Conservation (phyloP, 2,329 filamentous ascomycete genomes). For the Fusarium sp. region DNA sequence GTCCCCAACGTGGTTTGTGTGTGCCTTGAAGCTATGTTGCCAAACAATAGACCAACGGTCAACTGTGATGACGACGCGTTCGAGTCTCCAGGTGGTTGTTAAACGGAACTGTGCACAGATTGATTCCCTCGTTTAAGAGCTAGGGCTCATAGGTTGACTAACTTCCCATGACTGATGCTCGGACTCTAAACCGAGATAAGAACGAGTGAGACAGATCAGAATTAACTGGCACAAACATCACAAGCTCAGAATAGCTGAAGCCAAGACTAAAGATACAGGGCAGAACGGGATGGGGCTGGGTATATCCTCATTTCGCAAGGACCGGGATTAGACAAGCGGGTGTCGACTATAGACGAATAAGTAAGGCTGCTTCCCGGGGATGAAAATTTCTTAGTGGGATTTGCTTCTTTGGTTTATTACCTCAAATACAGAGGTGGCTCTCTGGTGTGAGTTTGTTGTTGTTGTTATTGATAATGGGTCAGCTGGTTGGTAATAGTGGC, state of each 20-base stretch:
- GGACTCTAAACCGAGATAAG: conserved; percentile 20
- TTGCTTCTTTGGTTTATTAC: conserved; percentile 25
- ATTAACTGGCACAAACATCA: conserved; percentile 30
- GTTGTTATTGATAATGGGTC: conserved; percentile 26
- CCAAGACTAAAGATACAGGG: conserved; percentile 5
- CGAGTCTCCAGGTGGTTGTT: conserved; percentile 2
- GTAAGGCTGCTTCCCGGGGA: conserved; percentile 13
- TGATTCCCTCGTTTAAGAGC: conserved; percentile 4
- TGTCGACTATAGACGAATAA: conserved; percentile 2
- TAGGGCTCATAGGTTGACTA: conserved; percentile 13
- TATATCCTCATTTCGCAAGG: conserved; percentile 43
- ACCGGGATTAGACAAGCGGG: conserved; percentile 30
- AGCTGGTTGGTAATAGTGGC: conserved; percentile 12
- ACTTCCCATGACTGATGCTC: conserved; percentile 25
- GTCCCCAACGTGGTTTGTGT: conserved; percentile 11
- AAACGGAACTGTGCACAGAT: conserved; percentile 17
- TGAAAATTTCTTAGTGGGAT: conserved; percentile 7
- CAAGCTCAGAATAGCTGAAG: conserved; percentile 2
- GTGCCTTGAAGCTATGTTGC: not conserved
- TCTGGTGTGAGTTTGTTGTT: conserved; percentile 21
- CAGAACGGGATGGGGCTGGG: conserved; percentile 23
- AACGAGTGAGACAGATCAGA: conserved; percentile 14
- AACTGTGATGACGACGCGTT: not conserved
- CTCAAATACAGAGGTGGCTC: conserved; percentile 3
- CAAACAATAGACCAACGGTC: not conserved